A percentile compares a stretch with the other conserved stretches of the same genome.
These are phyloP conservation scores for Penicillium lagena DNA, from an alignment of 495 filamentous ascomycete genomes.

Conservation along the genomic window DNA sequence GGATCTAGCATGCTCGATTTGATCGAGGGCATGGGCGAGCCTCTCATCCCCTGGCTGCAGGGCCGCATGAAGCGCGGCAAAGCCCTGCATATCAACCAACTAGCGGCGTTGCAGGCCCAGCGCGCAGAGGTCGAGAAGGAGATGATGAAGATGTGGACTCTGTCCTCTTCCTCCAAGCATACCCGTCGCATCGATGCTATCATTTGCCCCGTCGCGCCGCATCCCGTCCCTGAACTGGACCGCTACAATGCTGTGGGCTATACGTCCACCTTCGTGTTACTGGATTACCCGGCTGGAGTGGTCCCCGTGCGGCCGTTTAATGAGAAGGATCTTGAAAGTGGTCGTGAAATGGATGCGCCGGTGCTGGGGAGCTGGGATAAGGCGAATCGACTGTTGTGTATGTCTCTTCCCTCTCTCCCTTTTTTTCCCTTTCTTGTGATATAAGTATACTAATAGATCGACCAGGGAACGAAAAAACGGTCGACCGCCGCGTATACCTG, in stretches of 20 bases:
- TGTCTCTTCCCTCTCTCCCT: slow-evolving; percentile 17
- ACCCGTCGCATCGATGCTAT: slow-evolving; percentile 44
- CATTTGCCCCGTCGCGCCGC: slow-evolving; percentile 50
- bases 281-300: slow-evolving; percentile 56
- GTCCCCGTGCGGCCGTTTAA: slow-evolving; percentile 47
- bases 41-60: slow-evolving; percentile 54
- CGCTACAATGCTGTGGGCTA: slow-evolving; percentile 57
- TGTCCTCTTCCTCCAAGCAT: slow-evolving; percentile 9
- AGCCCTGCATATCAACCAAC: slow-evolving; percentile 31
- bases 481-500: slow-evolving; percentile 51
- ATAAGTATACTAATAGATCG: slow-evolving; percentile 1
- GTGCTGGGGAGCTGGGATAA: slow-evolving; percentile 54
- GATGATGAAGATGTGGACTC: slow-evolving; percentile 51
- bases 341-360: slow-evolving; percentile 33
- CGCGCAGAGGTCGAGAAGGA: slow-evolving; percentile 44
- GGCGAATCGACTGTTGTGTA: slow-evolving; percentile 55
- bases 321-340: slow-evolving; percentile 41
- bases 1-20: slow-evolving; percentile 45
- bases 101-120: slow-evolving; percentile 45
- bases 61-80: slow-evolving; percentile 38
- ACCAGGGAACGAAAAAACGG: slow-evolving; percentile 43
- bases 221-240: slow-evolving; percentile 60
- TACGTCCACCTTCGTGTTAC: slow-evolving; percentile 52
- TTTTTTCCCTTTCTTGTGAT: neutral
- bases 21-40: slow-evolving; percentile 46